Percentiles rank a stretch among this genome's conserved stretches.
These are phyloP conservation scores for Hyaloscypha finlandica DNA, from an alignment of 495 filamentous ascomycete species.

Conservation along the genomic window DNA sequence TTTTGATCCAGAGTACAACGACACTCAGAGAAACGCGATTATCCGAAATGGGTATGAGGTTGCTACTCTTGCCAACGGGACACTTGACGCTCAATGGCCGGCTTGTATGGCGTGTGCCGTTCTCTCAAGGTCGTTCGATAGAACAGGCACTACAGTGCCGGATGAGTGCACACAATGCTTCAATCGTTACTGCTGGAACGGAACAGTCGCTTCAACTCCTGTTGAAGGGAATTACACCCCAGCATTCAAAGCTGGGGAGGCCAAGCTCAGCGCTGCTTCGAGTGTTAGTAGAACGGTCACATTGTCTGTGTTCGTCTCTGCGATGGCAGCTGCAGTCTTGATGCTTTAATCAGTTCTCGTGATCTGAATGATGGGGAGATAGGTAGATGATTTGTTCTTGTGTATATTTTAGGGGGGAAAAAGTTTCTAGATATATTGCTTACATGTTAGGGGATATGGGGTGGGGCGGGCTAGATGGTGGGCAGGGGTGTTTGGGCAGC, in stretches of 20 bases:
- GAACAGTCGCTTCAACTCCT: slow-evolving; percentile 52
- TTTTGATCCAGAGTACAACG: slow-evolving; percentile 61
- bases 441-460: too few species aligned
- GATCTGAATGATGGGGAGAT: too few species aligned
- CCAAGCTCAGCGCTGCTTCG: neutral
- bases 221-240: slow-evolving; percentile 28
- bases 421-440: too few species aligned
- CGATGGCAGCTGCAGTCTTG: too few species aligned
- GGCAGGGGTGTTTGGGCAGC: too few species aligned
- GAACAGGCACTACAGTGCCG: slow-evolving; percentile 65
- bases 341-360: too few species aligned
- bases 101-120: slow-evolving; percentile 86
- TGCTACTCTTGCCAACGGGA: slow-evolving; percentile 80
- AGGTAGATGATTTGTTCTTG: too few species aligned
- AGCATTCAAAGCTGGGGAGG: slow-evolving; percentile 19
- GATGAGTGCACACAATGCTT: slow-evolving; percentile 75
- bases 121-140: slow-evolving; percentile 70
- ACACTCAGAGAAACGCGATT: slow-evolving; percentile 67
- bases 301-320: too few species aligned
- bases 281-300: too few species aligned
- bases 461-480: too few species aligned
- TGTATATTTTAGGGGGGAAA: too few species aligned
- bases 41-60: slow-evolving; percentile 83
- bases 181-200: slow-evolving; percentile 84
- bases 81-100: slow-evolving; percentile 69